These are phyloP conservation scores for Eimeria acervulina DNA, from an alignment of 169 alveolate species.

Conservation along the genomic window DNA sequence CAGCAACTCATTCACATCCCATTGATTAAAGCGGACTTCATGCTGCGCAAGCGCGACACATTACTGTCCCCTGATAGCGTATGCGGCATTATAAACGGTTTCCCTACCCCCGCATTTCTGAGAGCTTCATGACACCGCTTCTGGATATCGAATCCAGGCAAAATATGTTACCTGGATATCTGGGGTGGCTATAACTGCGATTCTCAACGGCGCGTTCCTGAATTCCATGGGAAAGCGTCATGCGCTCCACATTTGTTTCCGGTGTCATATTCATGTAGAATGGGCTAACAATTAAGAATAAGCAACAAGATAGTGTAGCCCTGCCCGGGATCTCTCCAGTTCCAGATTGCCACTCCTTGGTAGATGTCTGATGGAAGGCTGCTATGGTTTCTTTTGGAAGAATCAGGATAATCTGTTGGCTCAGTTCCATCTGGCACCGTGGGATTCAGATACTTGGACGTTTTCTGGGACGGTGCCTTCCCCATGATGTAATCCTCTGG, in stretches of 20 bases:
- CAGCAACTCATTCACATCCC: conserved; percentile 93
- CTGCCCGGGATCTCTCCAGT: conserved; percentile 77
- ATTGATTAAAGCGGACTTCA: conserved; percentile 90
- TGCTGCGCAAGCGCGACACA: conserved; percentile 78
- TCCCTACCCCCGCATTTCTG: neutral
- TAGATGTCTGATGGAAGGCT: neutral
- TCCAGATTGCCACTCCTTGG: conserved; percentile 83
- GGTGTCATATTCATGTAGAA: neutral
- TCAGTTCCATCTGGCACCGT: neutral
- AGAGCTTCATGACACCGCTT: neutral
- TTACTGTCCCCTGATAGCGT: neutral
- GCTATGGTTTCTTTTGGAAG: neutral
- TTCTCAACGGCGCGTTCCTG: conserved; percentile 70
- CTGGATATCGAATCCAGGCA: neutral
- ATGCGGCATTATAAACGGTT: neutral
- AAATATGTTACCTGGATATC: conserved; percentile 73
- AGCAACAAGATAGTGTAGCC: neutral
- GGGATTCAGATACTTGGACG: neutral
- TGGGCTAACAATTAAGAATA: neutral
- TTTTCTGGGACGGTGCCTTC: neutral
- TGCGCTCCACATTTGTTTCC: neutral
- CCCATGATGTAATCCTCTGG: conserved; percentile 29
- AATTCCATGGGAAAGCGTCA: neutral
- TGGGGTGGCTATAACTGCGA: conserved; percentile 82
- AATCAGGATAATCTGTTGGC: neutral